These are phyloP conservation scores for Tremellales sp. DNA, from an alignment of 1,284 basidiomycete genomes.

Conservation along the genomic window DNA sequence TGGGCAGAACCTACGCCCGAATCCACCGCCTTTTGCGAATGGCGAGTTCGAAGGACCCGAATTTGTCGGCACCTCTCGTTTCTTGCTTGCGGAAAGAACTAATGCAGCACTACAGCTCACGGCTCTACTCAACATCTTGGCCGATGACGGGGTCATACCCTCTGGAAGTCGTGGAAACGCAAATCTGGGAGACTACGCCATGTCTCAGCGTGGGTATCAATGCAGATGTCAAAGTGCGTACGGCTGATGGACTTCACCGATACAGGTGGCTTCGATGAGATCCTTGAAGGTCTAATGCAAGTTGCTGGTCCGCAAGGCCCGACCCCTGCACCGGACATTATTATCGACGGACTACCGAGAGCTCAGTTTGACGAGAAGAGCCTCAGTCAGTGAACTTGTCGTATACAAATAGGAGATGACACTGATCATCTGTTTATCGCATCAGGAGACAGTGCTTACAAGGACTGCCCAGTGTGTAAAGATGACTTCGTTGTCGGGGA, in stretches of 20 bases:
- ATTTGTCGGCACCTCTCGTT: too few species aligned
- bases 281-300: constrained; percentile 46
- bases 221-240: not conserved
- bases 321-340: constrained; percentile 39
- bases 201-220: constrained; percentile 34
- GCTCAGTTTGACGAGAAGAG: constrained; percentile 36
- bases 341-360: constrained; percentile 44
- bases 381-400: constrained; percentile 25
- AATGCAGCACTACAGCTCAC: constrained; percentile 32
- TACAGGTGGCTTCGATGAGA: constrained; percentile 43
- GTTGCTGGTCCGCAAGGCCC: constrained; percentile 46
- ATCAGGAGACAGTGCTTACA: constrained; percentile 36
- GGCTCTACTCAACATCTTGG: constrained; percentile 29
- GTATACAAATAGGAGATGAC: too few species aligned
- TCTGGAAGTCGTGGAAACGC: constrained; percentile 18
- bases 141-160: constrained; percentile 23
- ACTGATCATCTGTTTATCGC: not conserved
- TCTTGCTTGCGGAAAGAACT: too few species aligned
- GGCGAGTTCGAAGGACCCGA: too few species aligned
- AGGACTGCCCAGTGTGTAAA: constrained; percentile 47
- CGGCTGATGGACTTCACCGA: not conserved
- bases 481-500: constrained; percentile 42
- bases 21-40: too few species aligned
- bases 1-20: too few species aligned
- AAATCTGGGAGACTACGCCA: constrained; percentile 45